Conservation (phyloP, 768 basidiomycete genomes). For the Amanita brunnescens region DNA sequence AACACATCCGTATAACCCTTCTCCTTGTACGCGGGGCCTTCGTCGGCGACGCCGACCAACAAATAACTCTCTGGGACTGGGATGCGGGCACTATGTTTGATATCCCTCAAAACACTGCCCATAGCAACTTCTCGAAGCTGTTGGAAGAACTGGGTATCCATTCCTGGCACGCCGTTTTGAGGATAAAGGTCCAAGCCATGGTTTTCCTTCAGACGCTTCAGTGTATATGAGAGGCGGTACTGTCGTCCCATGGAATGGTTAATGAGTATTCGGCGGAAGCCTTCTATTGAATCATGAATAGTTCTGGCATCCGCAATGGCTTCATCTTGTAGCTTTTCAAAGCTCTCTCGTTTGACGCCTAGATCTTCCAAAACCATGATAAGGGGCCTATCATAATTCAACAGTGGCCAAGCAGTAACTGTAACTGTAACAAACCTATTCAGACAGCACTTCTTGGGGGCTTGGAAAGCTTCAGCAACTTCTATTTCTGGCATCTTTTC, state of each 20-base stretch:
- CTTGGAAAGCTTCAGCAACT: slow-evolving; percentile 56
- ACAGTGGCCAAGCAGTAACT: neutral
- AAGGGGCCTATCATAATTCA: slow-evolving; percentile 39
- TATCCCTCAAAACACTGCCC: slow-evolving; percentile 56
- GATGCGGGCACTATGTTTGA: slow-evolving; percentile 73
- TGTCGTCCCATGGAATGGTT: slow-evolving; percentile 33
- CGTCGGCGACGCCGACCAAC: slow-evolving; percentile 78
- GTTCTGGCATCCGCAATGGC: slow-evolving; percentile 50
- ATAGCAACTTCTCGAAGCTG: slow-evolving; percentile 53
- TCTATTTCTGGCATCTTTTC: slow-evolving; percentile 54
- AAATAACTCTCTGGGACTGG: slow-evolving; percentile 58
- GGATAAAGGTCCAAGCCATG: slow-evolving; percentile 40
- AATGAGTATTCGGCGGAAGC: slow-evolving; percentile 41
- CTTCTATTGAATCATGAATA: slow-evolving; percentile 46
- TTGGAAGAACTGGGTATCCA: slow-evolving; percentile 50
- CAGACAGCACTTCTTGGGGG: slow-evolving; percentile 55
- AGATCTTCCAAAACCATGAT: slow-evolving; percentile 76
- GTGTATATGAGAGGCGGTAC: slow-evolving; percentile 42
- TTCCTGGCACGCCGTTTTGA: slow-evolving; percentile 20
- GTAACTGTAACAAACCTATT: slow-evolving; percentile 45
- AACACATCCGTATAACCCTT: slow-evolving; percentile 43
- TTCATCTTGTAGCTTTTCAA: slow-evolving; percentile 51
- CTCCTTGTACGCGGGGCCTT: slow-evolving; percentile 55
- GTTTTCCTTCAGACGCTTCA: slow-evolving; percentile 36
- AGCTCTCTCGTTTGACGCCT: slow-evolving; percentile 48